A percentile compares a stretch with the other conserved stretches of the same genome.
Evolutionary conservation across 495 filamentous ascomycete genomes (phyloP).

Genomic region (Penicillium ucsense): DNA sequence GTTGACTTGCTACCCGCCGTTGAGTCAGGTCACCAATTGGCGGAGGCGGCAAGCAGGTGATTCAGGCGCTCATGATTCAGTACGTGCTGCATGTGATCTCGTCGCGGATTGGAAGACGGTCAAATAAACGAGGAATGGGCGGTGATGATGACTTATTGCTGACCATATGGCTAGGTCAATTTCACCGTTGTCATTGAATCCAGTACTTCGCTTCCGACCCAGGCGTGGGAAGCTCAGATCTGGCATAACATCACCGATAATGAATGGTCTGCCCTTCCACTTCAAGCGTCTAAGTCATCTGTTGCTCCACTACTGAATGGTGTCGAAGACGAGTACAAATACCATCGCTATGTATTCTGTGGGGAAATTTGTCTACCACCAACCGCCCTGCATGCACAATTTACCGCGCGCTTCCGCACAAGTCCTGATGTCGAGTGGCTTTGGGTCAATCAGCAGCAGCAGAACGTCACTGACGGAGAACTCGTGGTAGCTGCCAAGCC

Average conservation of each 20-base stretch:
- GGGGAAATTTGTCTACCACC: constrained; percentile 25
- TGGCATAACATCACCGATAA: constrained; percentile 56
- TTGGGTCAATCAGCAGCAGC: constrained; percentile 61
- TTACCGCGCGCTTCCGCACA: constrained; percentile 68
- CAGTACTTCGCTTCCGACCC: constrained; percentile 40
- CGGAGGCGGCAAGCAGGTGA: constrained; percentile 21
- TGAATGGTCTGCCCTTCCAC: constrained; percentile 30
- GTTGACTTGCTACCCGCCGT: constrained; percentile 51
- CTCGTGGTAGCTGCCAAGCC: constrained; percentile 31
- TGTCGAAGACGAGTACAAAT: constrained; percentile 8
- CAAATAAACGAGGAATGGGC: too few relatives aligned
- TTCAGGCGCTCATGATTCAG: constrained; percentile 19
- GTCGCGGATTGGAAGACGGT: not conserved
- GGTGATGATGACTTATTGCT: not conserved
- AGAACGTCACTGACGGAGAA: constrained; percentile 47
- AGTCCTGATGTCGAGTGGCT: constrained; percentile 49
- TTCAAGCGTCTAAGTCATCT: constrained; percentile 14
- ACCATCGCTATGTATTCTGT: constrained; percentile 31
- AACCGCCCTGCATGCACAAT: constrained; percentile 35
- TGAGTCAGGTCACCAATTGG: constrained; percentile 59
- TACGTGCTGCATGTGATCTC: constrained; percentile 5
- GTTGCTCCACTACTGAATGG: constrained; percentile 26
- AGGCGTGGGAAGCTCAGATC: constrained; percentile 62
- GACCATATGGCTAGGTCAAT: constrained; percentile 25
- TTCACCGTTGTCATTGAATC: constrained; percentile 69